These are phyloP conservation scores for Fulvia fulva DNA, from an alignment of 2,329 filamentous ascomycete genomes.

Conservation along the genomic window DNA sequence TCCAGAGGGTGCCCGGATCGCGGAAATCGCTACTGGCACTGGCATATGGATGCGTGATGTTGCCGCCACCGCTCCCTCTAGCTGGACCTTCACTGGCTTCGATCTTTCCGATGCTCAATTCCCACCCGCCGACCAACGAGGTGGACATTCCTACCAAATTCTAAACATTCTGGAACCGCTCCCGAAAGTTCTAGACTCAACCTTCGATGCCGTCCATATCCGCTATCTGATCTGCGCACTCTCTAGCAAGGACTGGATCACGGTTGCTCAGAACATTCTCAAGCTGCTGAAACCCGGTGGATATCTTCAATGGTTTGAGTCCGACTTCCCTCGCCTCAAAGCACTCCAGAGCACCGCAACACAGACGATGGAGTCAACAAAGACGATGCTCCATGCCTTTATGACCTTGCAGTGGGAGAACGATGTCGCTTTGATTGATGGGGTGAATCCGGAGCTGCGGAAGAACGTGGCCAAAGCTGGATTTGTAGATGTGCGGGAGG, in stretches of 20 bases:
- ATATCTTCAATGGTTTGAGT: constrained; percentile 23
- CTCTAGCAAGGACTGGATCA: constrained; percentile 12
- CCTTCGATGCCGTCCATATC: constrained; percentile 23
- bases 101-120: constrained; percentile 22
- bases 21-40: constrained; percentile 24
- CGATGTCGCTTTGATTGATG: not conserved
- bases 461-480: constrained; percentile 5
- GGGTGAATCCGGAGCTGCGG: not conserved
- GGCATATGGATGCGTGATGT: constrained; percentile 21
- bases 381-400: not conserved
- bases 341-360: constrained; percentile 4
- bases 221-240: constrained; percentile 20
- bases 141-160: not conserved
- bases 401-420: not conserved
- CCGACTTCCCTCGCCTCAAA: constrained; percentile 9
- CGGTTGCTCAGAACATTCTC: constrained; percentile 11
- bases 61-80: constrained; percentile 1
- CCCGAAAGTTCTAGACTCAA: constrained; percentile 3
- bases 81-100: constrained; percentile 13
- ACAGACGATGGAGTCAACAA: not conserved
- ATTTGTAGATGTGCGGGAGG: constrained; percentile 9
- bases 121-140: constrained; percentile 4
- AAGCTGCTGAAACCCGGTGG: constrained; percentile 23
- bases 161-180: constrained; percentile 20
- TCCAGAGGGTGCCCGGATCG: constrained; percentile 14